Base-by-base conservation (phyloP, 129 eudicot genomes). In the Pseudognaphalium luteoalbum region DNA sequence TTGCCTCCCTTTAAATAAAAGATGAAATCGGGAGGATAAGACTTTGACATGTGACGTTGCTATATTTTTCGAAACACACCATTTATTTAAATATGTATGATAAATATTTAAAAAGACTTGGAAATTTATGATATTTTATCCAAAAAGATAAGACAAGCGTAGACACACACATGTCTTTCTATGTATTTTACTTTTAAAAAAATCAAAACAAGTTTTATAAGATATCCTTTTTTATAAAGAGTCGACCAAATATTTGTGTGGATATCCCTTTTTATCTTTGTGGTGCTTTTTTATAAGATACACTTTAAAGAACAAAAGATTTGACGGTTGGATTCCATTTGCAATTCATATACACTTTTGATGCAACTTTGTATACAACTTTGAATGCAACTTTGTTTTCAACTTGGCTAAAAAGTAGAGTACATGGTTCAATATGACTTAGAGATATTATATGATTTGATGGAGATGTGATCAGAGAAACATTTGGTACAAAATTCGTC, bases 81-180 rank as follows among this genome's bases (percentile, higher is more conserved):
- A 59, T 19, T 19, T 59, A 8, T 21, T 22, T 6, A 19, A 19
- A 21, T 8, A 6, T 12, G 2, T 11, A 25, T 6, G 28, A 25
- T 25, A 25, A 0, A 61, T 61, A 25, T 10, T 8, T 28, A 28
- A 12, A 60, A 61, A 28, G 37, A 5, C 9, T 28, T 25, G 34
- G 67, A 60, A 12, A 12, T 61, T 7, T 1, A 12, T 61, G 67
- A 28, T 61, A 61, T 10, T 61, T 61, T 8, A 21, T 61, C 19
- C 67, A 4, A 17, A 11, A 61, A 61, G 35, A 61, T 61, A 61
- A 61, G 67, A 61, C 67, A 61, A 61, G 33, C 28, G 37, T 61
- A 28, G 17, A 61, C 67, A 28, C 62, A 14, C 11, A 61, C 37
- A 61, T 28, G 67, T 61, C 67, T 61, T 61, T 61, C 67, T 61